Evolutionary conservation across 805 yeast genomes (phyloP).

Genomic region (Ogataea glucozyma): DNA sequence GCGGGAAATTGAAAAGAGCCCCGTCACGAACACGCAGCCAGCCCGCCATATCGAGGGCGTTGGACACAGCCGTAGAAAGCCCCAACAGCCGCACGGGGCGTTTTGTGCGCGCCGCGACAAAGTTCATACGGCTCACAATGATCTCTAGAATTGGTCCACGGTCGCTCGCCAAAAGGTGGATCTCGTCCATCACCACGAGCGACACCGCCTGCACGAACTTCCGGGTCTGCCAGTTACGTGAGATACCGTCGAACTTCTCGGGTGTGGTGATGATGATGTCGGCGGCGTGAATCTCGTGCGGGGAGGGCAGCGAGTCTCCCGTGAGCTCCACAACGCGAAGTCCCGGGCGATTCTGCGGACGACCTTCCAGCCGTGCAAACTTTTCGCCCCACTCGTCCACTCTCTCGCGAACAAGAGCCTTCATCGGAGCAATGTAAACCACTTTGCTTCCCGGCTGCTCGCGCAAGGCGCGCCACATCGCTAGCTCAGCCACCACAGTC

Average conservation of each 20-base stretch:
- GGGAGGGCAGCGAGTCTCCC: slow-evolving; percentile 79
- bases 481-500: slow-evolving; percentile 94
- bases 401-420: slow-evolving; percentile 79
- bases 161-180: slow-evolving; percentile 80
- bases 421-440: slow-evolving; percentile 88
- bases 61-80: slow-evolving; percentile 83
- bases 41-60: slow-evolving; percentile 82
- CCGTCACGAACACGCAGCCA: slow-evolving; percentile 80
- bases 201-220: slow-evolving; percentile 74
- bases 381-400: slow-evolving; percentile 76
- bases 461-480: slow-evolving; percentile 94
- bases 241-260: slow-evolving; percentile 84
- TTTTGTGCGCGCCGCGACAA: slow-evolving; percentile 59
- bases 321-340: slow-evolving; percentile 72
- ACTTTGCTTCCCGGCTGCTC: slow-evolving; percentile 78
- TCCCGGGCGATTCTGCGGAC: slow-evolving; percentile 42
- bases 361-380: too few species aligned
- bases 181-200: slow-evolving; percentile 81
- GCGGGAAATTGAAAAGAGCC: slow-evolving; percentile 76
- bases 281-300: slow-evolving; percentile 63
- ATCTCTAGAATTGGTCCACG: slow-evolving; percentile 86
- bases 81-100: slow-evolving; percentile 68
- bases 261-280: slow-evolving; percentile 82
- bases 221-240: slow-evolving; percentile 82
- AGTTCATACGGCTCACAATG: slow-evolving; percentile 87